These are phyloP conservation scores for Mycena vulgaris DNA, from an alignment of 768 basidiomycete species.

Conservation along the genomic window DNA sequence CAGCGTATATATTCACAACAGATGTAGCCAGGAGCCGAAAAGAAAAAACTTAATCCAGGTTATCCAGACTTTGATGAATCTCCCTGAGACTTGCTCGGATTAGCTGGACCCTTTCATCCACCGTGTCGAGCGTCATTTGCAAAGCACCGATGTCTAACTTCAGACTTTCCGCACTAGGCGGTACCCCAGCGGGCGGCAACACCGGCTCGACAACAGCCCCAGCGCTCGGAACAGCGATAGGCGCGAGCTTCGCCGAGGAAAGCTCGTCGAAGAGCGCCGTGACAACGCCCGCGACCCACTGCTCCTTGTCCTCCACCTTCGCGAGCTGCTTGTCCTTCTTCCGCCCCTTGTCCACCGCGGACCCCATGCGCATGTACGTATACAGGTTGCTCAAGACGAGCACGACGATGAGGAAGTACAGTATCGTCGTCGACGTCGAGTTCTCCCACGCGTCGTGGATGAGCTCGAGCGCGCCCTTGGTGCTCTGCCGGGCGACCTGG, in stretches of 20 bases:
- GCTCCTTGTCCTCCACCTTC: conserved; percentile 78
- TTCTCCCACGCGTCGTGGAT: conserved; percentile 86
- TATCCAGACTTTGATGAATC: conserved; percentile 11
- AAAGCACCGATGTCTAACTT: conserved; percentile 66
- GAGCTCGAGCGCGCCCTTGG: conserved; percentile 82
- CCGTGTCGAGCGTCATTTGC: conserved; percentile 63
- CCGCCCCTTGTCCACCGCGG: conserved; percentile 59
- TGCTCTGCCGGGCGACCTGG: conserved; percentile 79
- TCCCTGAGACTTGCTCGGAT: conserved; percentile 61
- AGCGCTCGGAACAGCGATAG: conserved; percentile 22
- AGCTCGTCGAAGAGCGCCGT: conserved; percentile 83
- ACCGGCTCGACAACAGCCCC: conserved; percentile 9
- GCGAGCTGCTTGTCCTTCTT: conserved; percentile 63
- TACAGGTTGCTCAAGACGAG: conserved; percentile 87
- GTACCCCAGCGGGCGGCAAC: conserved; percentile 10
- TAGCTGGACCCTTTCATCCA: conserved; percentile 70
- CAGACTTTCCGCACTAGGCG: conserved; percentile 47
- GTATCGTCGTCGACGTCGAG: conserved; percentile 77
- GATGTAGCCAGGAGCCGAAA: background rate
- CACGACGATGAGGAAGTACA: conserved; percentile 80
- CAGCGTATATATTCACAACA: conserved; percentile 26
- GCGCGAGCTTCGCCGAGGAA: conserved; percentile 57
- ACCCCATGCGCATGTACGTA: conserved; percentile 63
- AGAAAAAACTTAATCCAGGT: conserved; percentile 14
- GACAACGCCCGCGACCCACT: conserved; percentile 82